Percentiles rank a stretch among this genome's conserved stretches.
Conservation (phyloP, 2,329 filamentous ascomycete genomes). For the Pseudopyrenochaeta lycopersici region DNA sequence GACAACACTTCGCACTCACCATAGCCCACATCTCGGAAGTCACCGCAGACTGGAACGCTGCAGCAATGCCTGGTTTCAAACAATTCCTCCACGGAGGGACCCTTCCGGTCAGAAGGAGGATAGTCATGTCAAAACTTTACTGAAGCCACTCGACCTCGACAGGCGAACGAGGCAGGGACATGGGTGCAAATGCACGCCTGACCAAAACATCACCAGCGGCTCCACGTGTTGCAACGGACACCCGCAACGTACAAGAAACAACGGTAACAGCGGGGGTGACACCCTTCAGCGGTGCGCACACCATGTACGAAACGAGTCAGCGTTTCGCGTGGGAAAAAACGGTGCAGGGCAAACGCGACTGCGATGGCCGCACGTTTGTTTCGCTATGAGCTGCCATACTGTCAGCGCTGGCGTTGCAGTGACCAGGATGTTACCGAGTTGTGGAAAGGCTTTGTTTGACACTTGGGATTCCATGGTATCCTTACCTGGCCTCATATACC, state of each 20-base stretch:
- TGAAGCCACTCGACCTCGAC: too few relatives aligned
- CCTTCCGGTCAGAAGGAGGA: too few relatives aligned
- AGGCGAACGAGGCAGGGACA: too few relatives aligned
- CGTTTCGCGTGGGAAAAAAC: conserved; percentile 5
- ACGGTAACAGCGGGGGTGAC: conserved; percentile 1
- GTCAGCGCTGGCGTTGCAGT: not conserved
- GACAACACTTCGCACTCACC: too few relatives aligned
- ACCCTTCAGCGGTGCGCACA: conserved; percentile 9
- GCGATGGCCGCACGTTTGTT: not conserved
- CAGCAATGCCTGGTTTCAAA: too few relatives aligned
- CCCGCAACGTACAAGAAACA: conserved; percentile 6
- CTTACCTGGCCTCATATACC: not conserved
- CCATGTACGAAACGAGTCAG: conserved; percentile 4
- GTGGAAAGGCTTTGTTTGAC: not conserved
- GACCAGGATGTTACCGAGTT: not conserved
- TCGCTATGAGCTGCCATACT: not conserved
- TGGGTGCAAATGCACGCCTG: too few relatives aligned
- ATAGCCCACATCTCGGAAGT: too few relatives aligned
- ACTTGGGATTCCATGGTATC: not conserved
- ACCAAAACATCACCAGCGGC: conserved; percentile 1
- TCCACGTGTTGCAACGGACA: conserved; percentile 4
- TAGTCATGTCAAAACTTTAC: too few relatives aligned
- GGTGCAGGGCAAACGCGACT: not conserved
- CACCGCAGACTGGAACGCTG: too few relatives aligned
- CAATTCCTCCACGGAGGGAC: too few relatives aligned